Conservation (phyloP, 352 stramenopile species). For the Globisporangium abappressorium region DNA sequence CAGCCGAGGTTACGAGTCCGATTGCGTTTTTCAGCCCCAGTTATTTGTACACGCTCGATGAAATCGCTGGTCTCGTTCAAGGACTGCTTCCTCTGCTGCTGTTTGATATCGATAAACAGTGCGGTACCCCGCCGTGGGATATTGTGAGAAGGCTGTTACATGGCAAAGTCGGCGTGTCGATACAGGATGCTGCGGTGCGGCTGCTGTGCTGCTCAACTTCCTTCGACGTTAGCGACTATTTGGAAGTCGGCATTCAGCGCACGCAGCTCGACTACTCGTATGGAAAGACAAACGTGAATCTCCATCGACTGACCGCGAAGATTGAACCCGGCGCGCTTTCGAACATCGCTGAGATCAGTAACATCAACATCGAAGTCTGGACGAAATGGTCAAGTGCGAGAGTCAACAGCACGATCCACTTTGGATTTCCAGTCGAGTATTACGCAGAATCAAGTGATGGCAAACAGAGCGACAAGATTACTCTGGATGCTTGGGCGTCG, state of each 20-base stretch:
- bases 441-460: background rate
- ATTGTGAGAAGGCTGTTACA: constrained; percentile 59
- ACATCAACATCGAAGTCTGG: constrained; percentile 43
- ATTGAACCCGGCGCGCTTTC: constrained; percentile 67
- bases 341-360: constrained; percentile 59
- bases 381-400: constrained; percentile 36
- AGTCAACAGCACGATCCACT: constrained; percentile 32
- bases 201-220: constrained; percentile 42
- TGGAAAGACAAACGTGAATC: constrained; percentile 31
- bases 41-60: constrained; percentile 52
- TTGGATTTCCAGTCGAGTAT: constrained; percentile 51
- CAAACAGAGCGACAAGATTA: constrained; percentile 2
- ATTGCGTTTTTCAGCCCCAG: constrained; percentile 52
- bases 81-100: constrained; percentile 37
- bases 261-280: constrained; percentile 31
- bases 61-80: constrained; percentile 34
- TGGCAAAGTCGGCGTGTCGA: constrained; percentile 33
- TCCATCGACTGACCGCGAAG: constrained; percentile 49
- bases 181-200: constrained; percentile 43
- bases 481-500: constrained; percentile 16
- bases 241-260: constrained; percentile 43
- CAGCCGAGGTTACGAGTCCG: constrained; percentile 28
- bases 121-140: constrained; percentile 42
- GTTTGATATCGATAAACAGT: constrained; percentile 42
- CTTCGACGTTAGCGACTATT: constrained; percentile 52